Evolutionary conservation across 2,329 filamentous ascomycete genomes (phyloP).

Genomic region (Penicillium paneum): DNA sequence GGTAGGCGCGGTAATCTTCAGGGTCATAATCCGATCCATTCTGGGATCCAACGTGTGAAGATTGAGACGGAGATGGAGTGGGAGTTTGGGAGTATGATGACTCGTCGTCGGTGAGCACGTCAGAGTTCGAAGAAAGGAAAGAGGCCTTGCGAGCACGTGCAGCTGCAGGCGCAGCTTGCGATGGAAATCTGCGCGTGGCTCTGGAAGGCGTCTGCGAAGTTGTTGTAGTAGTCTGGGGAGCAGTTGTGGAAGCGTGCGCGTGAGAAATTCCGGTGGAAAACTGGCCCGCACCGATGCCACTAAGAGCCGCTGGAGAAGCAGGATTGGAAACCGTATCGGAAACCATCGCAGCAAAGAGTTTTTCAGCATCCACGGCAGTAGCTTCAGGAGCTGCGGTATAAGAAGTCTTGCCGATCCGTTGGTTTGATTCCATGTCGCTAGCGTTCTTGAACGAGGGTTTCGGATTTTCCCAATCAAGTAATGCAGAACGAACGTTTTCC

Average conservation of each 20-base stretch:
- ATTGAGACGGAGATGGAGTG: conserved; percentile 27
- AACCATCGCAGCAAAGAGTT: neutral
- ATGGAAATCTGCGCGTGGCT: neutral
- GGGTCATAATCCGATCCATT: conserved; percentile 49
- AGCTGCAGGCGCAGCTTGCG: neutral
- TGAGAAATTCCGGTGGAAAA: neutral
- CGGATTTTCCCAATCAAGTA: neutral
- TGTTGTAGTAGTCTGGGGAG: neutral
- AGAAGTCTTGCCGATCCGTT: neutral
- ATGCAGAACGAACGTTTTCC: neutral
- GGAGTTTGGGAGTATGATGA: conserved; percentile 2
- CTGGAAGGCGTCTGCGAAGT: neutral
- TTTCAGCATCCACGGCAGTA: neutral
- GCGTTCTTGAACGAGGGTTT: neutral
- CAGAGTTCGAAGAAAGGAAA: conserved; percentile 1
- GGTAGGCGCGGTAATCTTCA: conserved; percentile 59
- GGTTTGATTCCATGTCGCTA: neutral
- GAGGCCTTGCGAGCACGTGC: conserved; percentile 1
- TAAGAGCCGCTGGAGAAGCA: neutral
- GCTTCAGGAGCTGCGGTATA: neutral
- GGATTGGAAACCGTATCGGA: neutral
- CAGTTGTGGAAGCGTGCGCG: neutral
- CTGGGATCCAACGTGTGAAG: conserved; percentile 10
- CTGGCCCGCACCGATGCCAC: neutral
- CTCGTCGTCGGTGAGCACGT: conserved; percentile 1